These are phyloP conservation scores for Crucihimalaya himalaica DNA, from an alignment of 345 rosid genomes.

Conservation along the genomic window DNA sequence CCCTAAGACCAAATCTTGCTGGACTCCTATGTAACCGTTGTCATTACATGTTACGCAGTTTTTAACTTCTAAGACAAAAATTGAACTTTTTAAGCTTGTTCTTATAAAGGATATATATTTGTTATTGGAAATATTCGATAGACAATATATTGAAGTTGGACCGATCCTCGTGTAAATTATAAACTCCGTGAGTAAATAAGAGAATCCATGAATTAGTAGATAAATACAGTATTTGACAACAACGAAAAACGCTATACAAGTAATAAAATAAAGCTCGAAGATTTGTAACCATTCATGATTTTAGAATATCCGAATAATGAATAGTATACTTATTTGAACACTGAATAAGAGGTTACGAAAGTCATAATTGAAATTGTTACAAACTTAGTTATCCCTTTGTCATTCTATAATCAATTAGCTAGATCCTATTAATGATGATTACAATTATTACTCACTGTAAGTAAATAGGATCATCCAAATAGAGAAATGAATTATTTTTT, in stretches of 20 bases:
- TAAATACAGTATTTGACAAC: neutral
- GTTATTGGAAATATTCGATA: neutral
- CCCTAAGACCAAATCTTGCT: conserved; percentile 48
- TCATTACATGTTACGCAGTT: conserved; percentile 7
- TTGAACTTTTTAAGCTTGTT: neutral
- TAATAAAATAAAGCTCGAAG: conserved; percentile 1
- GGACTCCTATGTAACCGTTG: conserved; percentile 41
- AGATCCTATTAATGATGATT: conserved; percentile 1
- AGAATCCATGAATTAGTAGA: neutral
- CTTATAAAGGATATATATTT: conserved; percentile 2
- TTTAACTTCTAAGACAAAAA: conserved; percentile 1
- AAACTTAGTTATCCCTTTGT: conserved; percentile 13
- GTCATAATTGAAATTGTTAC: conserved; percentile 9
- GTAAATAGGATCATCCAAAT: conserved; percentile 19
- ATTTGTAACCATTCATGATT: conserved; percentile 19
- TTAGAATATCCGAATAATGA: conserved; percentile 26
- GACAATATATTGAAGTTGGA: conserved; percentile 10
- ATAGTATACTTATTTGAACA: neutral
- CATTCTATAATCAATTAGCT: neutral
- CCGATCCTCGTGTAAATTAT: neutral
- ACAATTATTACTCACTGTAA: neutral
- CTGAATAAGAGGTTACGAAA: conserved; percentile 10
- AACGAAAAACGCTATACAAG: neutral
- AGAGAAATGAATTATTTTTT: conserved; percentile 16
- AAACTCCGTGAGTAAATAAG: neutral